Evolutionary conservation across 148 eudicot species (phyloP).

Genomic region (Linanthus parryae): DNA sequence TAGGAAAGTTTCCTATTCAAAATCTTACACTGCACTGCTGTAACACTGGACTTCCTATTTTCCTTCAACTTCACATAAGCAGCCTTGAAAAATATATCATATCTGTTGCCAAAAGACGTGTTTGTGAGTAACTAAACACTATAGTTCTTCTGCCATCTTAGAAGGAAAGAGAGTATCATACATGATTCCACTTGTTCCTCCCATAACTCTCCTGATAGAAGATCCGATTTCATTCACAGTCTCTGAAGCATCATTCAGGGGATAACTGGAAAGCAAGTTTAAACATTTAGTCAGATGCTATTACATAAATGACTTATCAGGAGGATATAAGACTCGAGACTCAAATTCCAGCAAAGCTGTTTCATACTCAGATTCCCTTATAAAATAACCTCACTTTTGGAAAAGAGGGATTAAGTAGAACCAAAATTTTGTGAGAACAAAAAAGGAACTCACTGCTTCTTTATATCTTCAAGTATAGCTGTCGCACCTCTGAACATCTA

Average conservation of each 20-base stretch:
- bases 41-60: slow-evolving; percentile 23
- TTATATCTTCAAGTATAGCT: slow-evolving; percentile 82
- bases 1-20: slow-evolving; percentile 1
- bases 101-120: slow-evolving; percentile 43
- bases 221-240: slow-evolving; percentile 74
- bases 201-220: slow-evolving; percentile 90
- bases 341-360: not conserved
- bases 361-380: not conserved
- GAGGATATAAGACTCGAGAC: too few relatives aligned
- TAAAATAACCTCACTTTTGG: too few relatives aligned
- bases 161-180: too few relatives aligned
- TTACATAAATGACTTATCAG: too few relatives aligned
- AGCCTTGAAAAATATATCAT: slow-evolving; percentile 76
- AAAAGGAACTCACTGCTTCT: slow-evolving; percentile 50
- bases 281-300: too few relatives aligned
- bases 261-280: slow-evolving; percentile 77
- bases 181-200: slow-evolving; percentile 98
- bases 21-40: slow-evolving; percentile 55
- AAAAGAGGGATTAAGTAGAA: not conserved
- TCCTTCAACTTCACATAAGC: slow-evolving; percentile 74
- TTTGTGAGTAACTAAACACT: not conserved
- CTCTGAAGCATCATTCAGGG: slow-evolving; percentile 85
- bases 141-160: too few relatives aligned
- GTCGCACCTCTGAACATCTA: slow-evolving; percentile 94
- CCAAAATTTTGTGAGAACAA: not conserved